Evolutionary conservation across 306 rosid genomes (phyloP).

Genomic region (Gleditsia sinensis): DNA sequence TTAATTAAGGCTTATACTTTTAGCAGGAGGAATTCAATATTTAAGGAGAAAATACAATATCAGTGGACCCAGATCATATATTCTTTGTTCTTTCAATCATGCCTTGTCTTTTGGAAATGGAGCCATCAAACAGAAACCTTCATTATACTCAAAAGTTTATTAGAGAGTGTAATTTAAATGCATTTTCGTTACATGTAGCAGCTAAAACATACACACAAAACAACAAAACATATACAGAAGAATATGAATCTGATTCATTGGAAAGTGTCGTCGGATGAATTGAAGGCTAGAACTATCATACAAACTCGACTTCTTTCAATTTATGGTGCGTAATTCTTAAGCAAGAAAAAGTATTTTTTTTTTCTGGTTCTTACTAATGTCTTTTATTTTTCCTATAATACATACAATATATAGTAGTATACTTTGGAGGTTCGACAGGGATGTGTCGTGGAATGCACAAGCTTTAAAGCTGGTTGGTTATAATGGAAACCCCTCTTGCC

Average conservation of each 20-base stretch:
- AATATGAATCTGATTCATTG: neutral
- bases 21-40: constrained; percentile 27
- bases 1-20: constrained; percentile 26
- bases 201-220: neutral
- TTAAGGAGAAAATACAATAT: constrained; percentile 6
- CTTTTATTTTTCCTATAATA: too few species aligned
- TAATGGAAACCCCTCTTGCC: neutral
- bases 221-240: neutral
- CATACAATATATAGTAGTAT: too few species aligned
- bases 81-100: constrained; percentile 14
- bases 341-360: too few species aligned
- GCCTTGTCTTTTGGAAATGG: constrained; percentile 42
- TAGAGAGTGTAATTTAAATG: neutral
- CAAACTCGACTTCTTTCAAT: too few species aligned
- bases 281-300: too few species aligned
- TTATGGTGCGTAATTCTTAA: too few species aligned
- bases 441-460: constrained; percentile 17
- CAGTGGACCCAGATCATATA: constrained; percentile 20
- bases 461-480: neutral
- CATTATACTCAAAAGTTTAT: neutral
- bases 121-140: constrained; percentile 38
- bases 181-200: constrained; percentile 12
- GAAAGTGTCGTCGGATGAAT: too few species aligned
- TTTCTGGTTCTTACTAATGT: neutral
- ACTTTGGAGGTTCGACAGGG: neutral